Conservation (phyloP, 164 flowering plant species). For the Santalum album region DNA sequence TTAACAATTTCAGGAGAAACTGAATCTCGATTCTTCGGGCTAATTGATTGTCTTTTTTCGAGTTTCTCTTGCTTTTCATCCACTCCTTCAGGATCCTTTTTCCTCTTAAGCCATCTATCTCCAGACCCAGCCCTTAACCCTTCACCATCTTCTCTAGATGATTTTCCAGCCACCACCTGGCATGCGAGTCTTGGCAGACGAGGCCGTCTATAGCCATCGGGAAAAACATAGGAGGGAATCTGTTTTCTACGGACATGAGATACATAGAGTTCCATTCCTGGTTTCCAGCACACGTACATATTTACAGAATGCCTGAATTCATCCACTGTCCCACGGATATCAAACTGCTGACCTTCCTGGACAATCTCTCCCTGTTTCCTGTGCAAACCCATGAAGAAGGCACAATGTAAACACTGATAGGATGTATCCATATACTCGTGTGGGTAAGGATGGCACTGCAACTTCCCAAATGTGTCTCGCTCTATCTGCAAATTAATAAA, state of each 20-base stretch:
- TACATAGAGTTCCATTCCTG: constrained; percentile 88
- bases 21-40: constrained; percentile 20
- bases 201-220: constrained; percentile 62
- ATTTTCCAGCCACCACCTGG: constrained; percentile 31
- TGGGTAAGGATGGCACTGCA: constrained; percentile 97
- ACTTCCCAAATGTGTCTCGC: constrained; percentile 75
- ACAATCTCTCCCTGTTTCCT: constrained; percentile 69
- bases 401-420: constrained; percentile 63
- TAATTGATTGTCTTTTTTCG: constrained; percentile 16
- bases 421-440: constrained; percentile 61
- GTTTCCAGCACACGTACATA: constrained; percentile 78
- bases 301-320: constrained; percentile 69
- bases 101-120: constrained; percentile 23
- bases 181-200: constrained; percentile 37
- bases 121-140: constrained; percentile 21
- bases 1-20: constrained; percentile 22
- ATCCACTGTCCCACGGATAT: constrained; percentile 85
- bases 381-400: constrained; percentile 94
- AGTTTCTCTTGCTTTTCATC: constrained; percentile 9
- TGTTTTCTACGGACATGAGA: constrained; percentile 86
- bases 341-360: constrained; percentile 95
- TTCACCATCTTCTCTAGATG: constrained; percentile 23
- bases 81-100: constrained; percentile 14
- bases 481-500: constrained; percentile 58
- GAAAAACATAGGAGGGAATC: constrained; percentile 74